Base-by-base conservation (phyloP, 768 basidiomycete species). In the Cystofilobasidium bisporidii region DNA sequence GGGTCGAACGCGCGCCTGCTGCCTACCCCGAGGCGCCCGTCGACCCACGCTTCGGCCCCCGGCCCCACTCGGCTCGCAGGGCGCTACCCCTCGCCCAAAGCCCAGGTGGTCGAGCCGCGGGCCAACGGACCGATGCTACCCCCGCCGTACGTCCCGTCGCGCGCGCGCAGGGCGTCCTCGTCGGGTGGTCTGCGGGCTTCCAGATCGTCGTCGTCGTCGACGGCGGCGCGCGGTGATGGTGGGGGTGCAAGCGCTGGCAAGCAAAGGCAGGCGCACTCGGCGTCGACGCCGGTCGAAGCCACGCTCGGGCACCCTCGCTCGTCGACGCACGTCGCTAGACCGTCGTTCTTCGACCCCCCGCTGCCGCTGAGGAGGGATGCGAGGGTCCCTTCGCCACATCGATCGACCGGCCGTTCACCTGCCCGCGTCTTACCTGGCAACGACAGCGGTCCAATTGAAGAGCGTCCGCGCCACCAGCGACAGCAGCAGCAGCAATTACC, bases 41-140 rank as follows among this genome's bases (percentile, higher is more conserved):
- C 40, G 30, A 47, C 43, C 28, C 18, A 22, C n/a, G 45, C 6
- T 26, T 50, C 24, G 36, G 20, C 45, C n/a, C 20, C 47, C 26
- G 53, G 62, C 30, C 10, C 24, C 47, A 33, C 47, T 53, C 47
- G 47, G 47, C 15, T 63, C 48, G 47, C 18, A n/a, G n/a, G n/a
- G n/a, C n/a, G n/a, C n/a, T 24, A 32, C 36, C 24, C 45, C 17
- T 43, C 45, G 26, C 32, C 50, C 15, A 38, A 36, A 15, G 28
- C 26, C 14, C 8, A 9, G 12, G 18, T 32, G 18, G 26, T 33
- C 40, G 40, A 30, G 3, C 61, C 50, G 30, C n/a, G 63, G 6
- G 55, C 36, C 20, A 64, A 55, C 55, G 63, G 63, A 9, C 53
- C 41, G 50, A 64, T 64, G 63, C 63, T 64, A 2, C 63, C 63